phyloP scores from a whole-genome alignment of 78 protist species.

The Trichosphaerium sp. region DNA sequence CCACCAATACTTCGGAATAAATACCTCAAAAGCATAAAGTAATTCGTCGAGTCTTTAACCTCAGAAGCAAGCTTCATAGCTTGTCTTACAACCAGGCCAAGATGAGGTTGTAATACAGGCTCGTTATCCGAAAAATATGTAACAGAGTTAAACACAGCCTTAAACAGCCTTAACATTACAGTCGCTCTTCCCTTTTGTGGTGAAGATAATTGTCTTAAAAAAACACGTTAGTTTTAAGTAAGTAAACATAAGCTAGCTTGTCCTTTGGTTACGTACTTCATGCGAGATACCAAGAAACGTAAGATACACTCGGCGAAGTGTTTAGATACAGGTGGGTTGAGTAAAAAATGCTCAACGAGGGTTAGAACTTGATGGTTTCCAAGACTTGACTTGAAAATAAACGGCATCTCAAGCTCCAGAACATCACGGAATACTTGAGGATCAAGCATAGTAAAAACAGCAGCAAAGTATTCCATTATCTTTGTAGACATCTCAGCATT shows the following conservation, averaged over 20 bases:
- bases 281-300: conserved; percentile 28
- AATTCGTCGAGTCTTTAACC: conserved; percentile 20
- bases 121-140: conserved; percentile 48
- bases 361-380: conserved; percentile 13
- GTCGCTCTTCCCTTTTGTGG: background rate
- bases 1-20: conserved; percentile 52
- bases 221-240: too few relatives aligned
- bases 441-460: conserved; percentile 54
- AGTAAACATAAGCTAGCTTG: too few relatives aligned
- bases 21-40: conserved; percentile 44
- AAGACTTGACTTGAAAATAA: conserved; percentile 10
- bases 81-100: conserved; percentile 24
- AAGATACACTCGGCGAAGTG: conserved; percentile 40
- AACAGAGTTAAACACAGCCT: conserved; percentile 56
- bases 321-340: too few relatives aligned
- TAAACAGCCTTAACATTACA: conserved; percentile 52
- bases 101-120: conserved; percentile 53
- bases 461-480: conserved; percentile 55
- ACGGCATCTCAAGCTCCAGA: background rate
- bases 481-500: too few relatives aligned
- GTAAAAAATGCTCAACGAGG: conserved; percentile 57
- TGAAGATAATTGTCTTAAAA: too few relatives aligned
- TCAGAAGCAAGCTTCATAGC: background rate
- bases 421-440: conserved; percentile 12
- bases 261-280: too few relatives aligned